phyloP scores from a whole-genome alignment of 305 asterid genomes.

The Solanum chacoense region DNA sequence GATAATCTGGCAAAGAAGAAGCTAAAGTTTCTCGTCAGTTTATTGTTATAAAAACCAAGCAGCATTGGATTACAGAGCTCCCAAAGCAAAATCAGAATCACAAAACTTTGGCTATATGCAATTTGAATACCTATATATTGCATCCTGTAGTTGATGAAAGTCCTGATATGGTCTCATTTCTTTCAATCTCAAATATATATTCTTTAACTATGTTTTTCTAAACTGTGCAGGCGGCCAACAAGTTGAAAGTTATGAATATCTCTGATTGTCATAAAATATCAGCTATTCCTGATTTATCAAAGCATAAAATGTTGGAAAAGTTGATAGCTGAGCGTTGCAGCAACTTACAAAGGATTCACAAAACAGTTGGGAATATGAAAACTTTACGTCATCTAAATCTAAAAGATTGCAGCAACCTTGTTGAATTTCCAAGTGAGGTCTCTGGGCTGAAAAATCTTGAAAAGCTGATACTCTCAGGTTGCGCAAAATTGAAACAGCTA shows the following conservation, averaged over 20 bases:
- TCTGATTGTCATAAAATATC: constrained; percentile 10
- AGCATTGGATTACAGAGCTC: not conserved
- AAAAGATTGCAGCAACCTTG: constrained; percentile 8
- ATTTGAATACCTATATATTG: not conserved
- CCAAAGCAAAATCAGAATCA: not conserved
- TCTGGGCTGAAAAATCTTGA: constrained; percentile 22
- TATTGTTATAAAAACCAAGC: not conserved
- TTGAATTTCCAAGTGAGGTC: constrained; percentile 21
- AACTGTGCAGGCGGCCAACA: constrained; percentile 11
- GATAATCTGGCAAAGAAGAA: not conserved
- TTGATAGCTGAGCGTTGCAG: constrained; percentile 16
- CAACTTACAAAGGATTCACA: constrained; percentile 13
- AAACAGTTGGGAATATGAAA: constrained; percentile 16
- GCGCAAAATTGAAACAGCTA: constrained; percentile 9
- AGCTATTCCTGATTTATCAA: constrained; percentile 22
- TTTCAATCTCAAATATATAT: not conserved
- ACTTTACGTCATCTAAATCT: constrained; percentile 13
- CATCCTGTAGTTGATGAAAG: not conserved
- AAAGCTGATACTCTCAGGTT: constrained; percentile 20
- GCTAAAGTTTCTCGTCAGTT: not conserved
- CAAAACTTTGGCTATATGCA: not conserved
- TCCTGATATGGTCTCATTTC: not conserved
- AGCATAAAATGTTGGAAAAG: constrained; percentile 14
- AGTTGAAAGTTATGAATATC: constrained; percentile 18
- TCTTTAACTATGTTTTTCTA: not conserved